Percentiles rank a stretch among this genome's conserved stretches.
These are phyloP conservation scores for Lumnitzera littorea DNA, from an alignment of 345 rosid genomes.

Conservation along the genomic window DNA sequence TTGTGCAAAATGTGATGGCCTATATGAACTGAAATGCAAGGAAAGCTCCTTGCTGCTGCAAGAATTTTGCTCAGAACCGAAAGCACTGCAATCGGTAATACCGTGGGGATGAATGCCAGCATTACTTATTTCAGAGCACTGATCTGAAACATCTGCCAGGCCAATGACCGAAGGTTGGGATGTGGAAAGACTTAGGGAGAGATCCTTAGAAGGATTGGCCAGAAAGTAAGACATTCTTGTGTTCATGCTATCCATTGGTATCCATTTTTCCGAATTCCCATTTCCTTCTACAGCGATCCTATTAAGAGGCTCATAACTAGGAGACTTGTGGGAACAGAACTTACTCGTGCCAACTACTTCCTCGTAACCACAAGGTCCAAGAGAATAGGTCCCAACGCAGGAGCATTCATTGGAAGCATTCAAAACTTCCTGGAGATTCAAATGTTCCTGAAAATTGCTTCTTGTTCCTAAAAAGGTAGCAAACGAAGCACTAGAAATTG, in stretches of 20 bases:
- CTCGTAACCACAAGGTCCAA: constrained; percentile 19
- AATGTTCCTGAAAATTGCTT: constrained; percentile 32
- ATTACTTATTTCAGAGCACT: constrained; percentile 42
- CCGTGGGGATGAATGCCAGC: constrained; percentile 23
- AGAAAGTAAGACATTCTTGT: constrained; percentile 19
- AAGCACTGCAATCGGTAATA: constrained; percentile 24
- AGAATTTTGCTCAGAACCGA: constrained; percentile 52
- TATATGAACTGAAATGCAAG: constrained; percentile 26
- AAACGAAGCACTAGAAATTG: constrained; percentile 22
- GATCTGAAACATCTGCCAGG: constrained; percentile 36
- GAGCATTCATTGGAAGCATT: constrained; percentile 21
- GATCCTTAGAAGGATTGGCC: constrained; percentile 40
- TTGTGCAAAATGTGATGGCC: constrained; percentile 31
- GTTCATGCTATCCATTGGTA: constrained; percentile 28
- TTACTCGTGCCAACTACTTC: constrained; percentile 26
- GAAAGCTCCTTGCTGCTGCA: constrained; percentile 47
- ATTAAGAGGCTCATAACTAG: constrained; percentile 13
- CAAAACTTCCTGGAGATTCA: constrained; percentile 23
- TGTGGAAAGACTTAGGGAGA: constrained; percentile 73
- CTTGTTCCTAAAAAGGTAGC: constrained; percentile 26
- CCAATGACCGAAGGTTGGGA: constrained; percentile 25
- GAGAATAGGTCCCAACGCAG: constrained; percentile 21
- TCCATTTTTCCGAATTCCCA: constrained; percentile 34
- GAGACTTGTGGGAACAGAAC: constrained; percentile 23
- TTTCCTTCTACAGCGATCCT: constrained; percentile 9